These are phyloP conservation scores for Zizania latifolia DNA, from an alignment of 176 grass and related monocot species.

Conservation along the genomic window DNA sequence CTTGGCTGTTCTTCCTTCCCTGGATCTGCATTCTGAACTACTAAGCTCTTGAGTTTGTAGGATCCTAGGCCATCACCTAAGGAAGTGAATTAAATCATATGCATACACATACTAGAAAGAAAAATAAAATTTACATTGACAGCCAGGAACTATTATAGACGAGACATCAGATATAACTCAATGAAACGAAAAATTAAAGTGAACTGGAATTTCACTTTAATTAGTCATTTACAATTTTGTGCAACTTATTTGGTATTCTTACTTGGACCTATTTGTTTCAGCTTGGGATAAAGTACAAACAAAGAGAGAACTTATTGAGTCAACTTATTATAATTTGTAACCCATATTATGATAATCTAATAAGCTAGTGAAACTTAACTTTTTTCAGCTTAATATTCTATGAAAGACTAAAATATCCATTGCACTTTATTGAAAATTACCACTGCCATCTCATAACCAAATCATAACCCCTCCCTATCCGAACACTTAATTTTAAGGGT, in stretches of 20 bases:
- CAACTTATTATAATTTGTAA: too few species aligned
- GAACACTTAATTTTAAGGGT: too few species aligned
- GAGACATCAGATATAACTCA: neutral
- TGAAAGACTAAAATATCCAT: too few species aligned
- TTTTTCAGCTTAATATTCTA: too few species aligned
- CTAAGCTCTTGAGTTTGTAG: conserved; percentile 44
- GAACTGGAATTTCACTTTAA: conserved; percentile 10
- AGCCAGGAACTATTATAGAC: neutral
- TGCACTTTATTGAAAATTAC: too few species aligned
- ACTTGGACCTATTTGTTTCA: too few species aligned
- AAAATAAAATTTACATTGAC: neutral
- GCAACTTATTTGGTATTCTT: conserved; percentile 4
- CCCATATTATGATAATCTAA: too few species aligned
- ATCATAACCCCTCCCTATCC: too few species aligned
- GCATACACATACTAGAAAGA: conserved; percentile 11
- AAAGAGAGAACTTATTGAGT: too few species aligned
- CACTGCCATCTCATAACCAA: too few species aligned
- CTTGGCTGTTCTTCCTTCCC: conserved; percentile 53
- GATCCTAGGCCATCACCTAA: conserved; percentile 51
- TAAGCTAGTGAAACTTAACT: too few species aligned
- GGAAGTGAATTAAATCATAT: neutral
- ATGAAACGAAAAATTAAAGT: neutral
- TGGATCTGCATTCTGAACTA: conserved; percentile 28
- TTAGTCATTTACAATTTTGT: neutral
- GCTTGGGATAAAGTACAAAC: too few species aligned